Conservation (phyloP, 768 basidiomycete genomes). For the Sporobolomyces roseus region DNA sequence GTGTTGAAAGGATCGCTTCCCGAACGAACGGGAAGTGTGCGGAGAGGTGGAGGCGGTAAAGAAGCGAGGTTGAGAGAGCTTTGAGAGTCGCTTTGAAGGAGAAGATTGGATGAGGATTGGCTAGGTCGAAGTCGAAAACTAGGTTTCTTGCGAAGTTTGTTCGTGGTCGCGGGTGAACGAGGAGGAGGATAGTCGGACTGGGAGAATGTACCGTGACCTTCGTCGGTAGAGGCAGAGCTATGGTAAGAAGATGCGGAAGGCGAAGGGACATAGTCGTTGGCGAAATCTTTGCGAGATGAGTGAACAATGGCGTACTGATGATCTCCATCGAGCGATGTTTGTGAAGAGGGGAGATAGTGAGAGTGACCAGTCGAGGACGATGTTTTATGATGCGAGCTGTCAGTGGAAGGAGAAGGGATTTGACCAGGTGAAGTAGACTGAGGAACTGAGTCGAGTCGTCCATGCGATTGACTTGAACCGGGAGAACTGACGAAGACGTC, state of each 20-base stretch:
- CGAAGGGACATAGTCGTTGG: background rate
- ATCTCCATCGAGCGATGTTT: too few relatives aligned
- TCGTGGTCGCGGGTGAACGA: background rate
- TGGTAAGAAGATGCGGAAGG: background rate
- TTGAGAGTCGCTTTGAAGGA: background rate
- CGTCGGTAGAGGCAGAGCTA: background rate
- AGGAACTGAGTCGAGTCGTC: background rate
- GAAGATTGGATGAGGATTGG: background rate
- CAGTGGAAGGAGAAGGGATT: background rate
- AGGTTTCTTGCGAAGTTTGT: conserved; percentile 32
- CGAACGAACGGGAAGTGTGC: background rate
- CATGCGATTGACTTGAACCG: background rate
- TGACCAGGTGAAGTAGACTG: background rate
- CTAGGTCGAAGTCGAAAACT: background rate
- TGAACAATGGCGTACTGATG: too few relatives aligned
- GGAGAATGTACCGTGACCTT: background rate
- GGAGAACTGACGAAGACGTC: conserved; percentile 18
- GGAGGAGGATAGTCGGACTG: background rate
- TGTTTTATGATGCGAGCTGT: too few relatives aligned
- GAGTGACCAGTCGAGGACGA: too few relatives aligned
- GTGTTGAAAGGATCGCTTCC: background rate
- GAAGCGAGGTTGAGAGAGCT: background rate
- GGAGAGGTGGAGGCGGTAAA: too few relatives aligned
- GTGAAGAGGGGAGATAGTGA: too few relatives aligned
- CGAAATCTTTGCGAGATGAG: too few relatives aligned